These are phyloP conservation scores for Emericellopsis terricola DNA, from an alignment of 495 filamentous ascomycete species.

Conservation along the genomic window DNA sequence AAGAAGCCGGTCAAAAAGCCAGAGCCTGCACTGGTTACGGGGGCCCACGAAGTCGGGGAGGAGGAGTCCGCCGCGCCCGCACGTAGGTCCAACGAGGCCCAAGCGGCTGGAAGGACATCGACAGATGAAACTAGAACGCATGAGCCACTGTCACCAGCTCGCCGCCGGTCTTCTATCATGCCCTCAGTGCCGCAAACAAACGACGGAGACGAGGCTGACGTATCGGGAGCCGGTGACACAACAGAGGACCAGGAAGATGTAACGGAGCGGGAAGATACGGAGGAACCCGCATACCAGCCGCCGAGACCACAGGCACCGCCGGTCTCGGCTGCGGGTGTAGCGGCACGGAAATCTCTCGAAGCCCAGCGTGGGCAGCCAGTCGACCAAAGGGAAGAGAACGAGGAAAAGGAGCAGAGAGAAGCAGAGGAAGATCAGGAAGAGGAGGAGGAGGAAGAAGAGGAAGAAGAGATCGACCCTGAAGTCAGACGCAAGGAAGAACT, in stretches of 20 bases:
- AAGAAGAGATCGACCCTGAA: slow-evolving; percentile 87
- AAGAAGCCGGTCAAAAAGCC: slow-evolving; percentile 66
- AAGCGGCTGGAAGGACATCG: slow-evolving; percentile 35
- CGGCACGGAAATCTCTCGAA: too few species aligned
- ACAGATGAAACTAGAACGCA: slow-evolving; percentile 35
- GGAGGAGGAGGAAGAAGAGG: slow-evolving; percentile 56
- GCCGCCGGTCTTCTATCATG: slow-evolving; percentile 3
- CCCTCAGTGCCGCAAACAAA: slow-evolving; percentile 3
- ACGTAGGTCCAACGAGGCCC: slow-evolving; percentile 28
- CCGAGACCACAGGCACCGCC: slow-evolving; percentile 7
- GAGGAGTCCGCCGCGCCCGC: slow-evolving; percentile 23
- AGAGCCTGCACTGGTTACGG: slow-evolving; percentile 24
- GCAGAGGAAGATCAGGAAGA: slow-evolving; percentile 36
- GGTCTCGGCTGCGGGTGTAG: slow-evolving; percentile 13
- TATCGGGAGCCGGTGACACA: slow-evolving; percentile 70
- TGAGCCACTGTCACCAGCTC: slow-evolving; percentile 20
- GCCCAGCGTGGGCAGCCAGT: too few species aligned
- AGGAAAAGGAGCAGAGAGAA: slow-evolving; percentile 22
- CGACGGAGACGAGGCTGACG: slow-evolving; percentile 79
- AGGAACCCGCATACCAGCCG: slow-evolving; percentile 29
- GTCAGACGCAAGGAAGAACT: slow-evolving; percentile 72
- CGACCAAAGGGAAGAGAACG: slow-evolving; percentile 7
- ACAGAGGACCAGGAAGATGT: slow-evolving; percentile 65
- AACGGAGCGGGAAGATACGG: slow-evolving; percentile 56
- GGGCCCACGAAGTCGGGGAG: slow-evolving; percentile 19